These are phyloP conservation scores for Nigrospora sphaerica DNA, from an alignment of 2,329 filamentous ascomycete genomes.

Conservation along the genomic window DNA sequence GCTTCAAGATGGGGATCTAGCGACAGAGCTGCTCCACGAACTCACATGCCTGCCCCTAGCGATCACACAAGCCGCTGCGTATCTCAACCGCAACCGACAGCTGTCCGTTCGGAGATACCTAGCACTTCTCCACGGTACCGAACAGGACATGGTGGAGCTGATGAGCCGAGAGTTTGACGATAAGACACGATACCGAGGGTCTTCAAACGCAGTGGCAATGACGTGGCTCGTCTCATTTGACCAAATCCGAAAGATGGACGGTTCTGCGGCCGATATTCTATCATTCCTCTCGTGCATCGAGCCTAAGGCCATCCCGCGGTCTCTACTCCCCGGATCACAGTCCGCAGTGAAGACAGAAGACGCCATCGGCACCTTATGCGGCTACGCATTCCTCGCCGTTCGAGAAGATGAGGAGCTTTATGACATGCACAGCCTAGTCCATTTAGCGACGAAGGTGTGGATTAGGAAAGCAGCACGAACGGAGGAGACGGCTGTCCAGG, in stretches of 20 bases:
- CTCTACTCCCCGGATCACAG: slow-evolving; percentile 16
- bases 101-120: too few relatives aligned
- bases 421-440: slow-evolving; percentile 30
- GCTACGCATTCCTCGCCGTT: slow-evolving; percentile 22
- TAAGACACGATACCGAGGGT: slow-evolving; percentile 17
- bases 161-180: too few relatives aligned
- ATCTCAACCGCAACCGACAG: too few relatives aligned
- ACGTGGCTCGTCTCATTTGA: slow-evolving; percentile 34
- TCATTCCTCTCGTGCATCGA: slow-evolving; percentile 32
- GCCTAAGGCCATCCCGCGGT: slow-evolving; percentile 27
- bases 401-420: slow-evolving; percentile 16
- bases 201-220: slow-evolving; percentile 26
- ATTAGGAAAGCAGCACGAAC: slow-evolving; percentile 3
- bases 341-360: slow-evolving; percentile 11
- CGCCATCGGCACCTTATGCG: slow-evolving; percentile 23
- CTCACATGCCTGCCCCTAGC: neutral
- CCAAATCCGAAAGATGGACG: slow-evolving; percentile 20
- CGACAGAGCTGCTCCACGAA: neutral
- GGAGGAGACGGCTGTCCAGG: slow-evolving; percentile 1
- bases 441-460: slow-evolving; percentile 23
- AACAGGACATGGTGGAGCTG: too few relatives aligned
- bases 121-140: too few relatives aligned
- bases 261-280: slow-evolving; percentile 25
- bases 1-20: neutral
- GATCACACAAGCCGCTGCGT: too few relatives aligned